Conservation (phyloP, 495 filamentous ascomycete genomes). For the Penicillium ucsense region DNA sequence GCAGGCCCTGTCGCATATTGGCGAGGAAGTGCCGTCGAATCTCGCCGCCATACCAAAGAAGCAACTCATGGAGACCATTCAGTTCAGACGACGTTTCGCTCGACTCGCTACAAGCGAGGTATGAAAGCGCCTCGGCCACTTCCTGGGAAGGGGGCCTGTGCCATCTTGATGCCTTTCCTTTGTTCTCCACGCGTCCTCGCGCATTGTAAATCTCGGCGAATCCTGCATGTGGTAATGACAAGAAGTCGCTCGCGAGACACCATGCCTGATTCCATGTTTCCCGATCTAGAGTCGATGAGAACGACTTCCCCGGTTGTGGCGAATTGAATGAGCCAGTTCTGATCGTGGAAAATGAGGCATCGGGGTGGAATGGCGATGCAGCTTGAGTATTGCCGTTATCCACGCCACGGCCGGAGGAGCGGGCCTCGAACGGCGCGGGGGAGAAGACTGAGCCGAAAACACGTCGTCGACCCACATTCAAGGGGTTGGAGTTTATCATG, state of each 20-base stretch:
- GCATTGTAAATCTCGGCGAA: slow-evolving; percentile 17
- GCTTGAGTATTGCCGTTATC: slow-evolving; percentile 9
- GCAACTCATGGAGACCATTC: slow-evolving; percentile 15
- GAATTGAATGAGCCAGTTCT: slow-evolving; percentile 9
- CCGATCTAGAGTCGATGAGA: slow-evolving; percentile 36
- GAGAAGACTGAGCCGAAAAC: slow-evolving; percentile 46
- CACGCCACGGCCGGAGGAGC: slow-evolving; percentile 2
- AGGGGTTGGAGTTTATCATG: slow-evolving; percentile 18
- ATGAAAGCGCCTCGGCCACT: slow-evolving; percentile 26
- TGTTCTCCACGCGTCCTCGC: slow-evolving; percentile 17
- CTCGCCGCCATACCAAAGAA: slow-evolving; percentile 46
- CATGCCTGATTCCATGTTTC: slow-evolving; percentile 58
- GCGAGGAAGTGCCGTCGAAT: slow-evolving; percentile 41
- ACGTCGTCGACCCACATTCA: slow-evolving; percentile 29
- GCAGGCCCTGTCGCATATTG: slow-evolving; percentile 30
- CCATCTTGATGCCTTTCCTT: slow-evolving; percentile 24
- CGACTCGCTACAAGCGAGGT: slow-evolving; percentile 24
- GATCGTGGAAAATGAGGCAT: slow-evolving; percentile 10
- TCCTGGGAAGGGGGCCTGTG: slow-evolving; percentile 23
- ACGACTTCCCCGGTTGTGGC: background rate
- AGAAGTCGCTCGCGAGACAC: slow-evolving; percentile 53
- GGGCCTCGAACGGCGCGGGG: slow-evolving; percentile 28
- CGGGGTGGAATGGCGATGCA: slow-evolving; percentile 10
- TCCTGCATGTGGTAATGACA: slow-evolving; percentile 42
- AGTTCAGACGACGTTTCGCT: slow-evolving; percentile 1